These are phyloP conservation scores for Boletus tylopilopsis DNA, from an alignment of 768 basidiomycete species.

Conservation along the genomic window DNA sequence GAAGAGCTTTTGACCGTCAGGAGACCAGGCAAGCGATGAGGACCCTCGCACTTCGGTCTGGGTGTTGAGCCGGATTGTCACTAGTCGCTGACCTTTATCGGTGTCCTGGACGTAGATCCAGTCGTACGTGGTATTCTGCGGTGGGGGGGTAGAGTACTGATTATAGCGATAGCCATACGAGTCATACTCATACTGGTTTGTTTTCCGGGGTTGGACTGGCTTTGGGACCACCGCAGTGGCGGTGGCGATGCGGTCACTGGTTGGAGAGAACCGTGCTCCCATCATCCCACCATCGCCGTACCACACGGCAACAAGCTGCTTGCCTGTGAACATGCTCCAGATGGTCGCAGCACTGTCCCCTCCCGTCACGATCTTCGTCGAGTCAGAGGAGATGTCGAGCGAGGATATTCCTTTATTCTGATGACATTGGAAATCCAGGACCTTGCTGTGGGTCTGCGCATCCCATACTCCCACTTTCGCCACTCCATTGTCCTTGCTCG, in stretches of 20 bases:
- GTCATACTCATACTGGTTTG: too few relatives aligned
- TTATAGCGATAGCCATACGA: too few relatives aligned
- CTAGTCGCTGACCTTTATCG: background rate
- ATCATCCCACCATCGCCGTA: background rate
- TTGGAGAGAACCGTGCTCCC: background rate
- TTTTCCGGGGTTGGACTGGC: too few relatives aligned
- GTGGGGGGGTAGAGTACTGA: too few relatives aligned
- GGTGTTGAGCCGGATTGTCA: slow-evolving; percentile 1
- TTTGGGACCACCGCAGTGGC: background rate
- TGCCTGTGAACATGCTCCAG: background rate
- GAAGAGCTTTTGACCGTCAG: slow-evolving; percentile 3
- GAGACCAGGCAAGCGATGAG: background rate
- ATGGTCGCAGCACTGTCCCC: background rate
- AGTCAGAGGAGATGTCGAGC: background rate
- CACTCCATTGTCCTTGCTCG: background rate
- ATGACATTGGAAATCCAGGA: background rate
- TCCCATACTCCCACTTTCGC: background rate
- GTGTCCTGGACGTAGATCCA: slow-evolving; percentile 3
- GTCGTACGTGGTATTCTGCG: too few relatives aligned
- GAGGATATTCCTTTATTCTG: background rate
- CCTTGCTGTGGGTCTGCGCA: background rate
- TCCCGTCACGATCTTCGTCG: background rate
- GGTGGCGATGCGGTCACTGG: slow-evolving; percentile 1
- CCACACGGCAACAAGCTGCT: background rate
- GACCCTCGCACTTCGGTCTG: background rate